phyloP scores from a whole-genome alignment of 768 basidiomycete genomes.

The Tricholoma matsutake region DNA sequence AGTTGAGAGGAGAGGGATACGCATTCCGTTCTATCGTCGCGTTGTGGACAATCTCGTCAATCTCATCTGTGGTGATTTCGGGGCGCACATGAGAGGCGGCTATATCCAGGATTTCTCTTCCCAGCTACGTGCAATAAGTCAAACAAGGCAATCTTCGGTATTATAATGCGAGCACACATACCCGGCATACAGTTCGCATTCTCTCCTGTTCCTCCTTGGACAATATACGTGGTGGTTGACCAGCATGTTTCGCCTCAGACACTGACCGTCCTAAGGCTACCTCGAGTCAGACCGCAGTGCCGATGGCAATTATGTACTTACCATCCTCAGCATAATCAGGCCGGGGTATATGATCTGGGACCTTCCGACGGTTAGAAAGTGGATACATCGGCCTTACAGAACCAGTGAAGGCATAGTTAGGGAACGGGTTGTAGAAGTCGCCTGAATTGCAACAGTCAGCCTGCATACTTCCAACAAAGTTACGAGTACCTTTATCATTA shows the following conservation, averaged over 20 bases:
- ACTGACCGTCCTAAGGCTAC: slow-evolving; percentile 48
- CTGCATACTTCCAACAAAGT: not conserved
- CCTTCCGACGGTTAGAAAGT: slow-evolving; percentile 68
- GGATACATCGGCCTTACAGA: slow-evolving; percentile 81
- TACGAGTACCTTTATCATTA: slow-evolving; percentile 25
- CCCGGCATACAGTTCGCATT: slow-evolving; percentile 84
- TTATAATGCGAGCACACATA: slow-evolving; percentile 36
- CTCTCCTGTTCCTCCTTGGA: slow-evolving; percentile 77
- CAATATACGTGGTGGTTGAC: slow-evolving; percentile 65
- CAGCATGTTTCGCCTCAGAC: slow-evolving; percentile 53
- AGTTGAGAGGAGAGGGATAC: slow-evolving; percentile 94
- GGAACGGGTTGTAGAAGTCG: slow-evolving; percentile 78
- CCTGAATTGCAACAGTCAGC: slow-evolving; percentile 36
- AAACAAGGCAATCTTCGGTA: not conserved
- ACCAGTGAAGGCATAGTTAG: slow-evolving; percentile 76
- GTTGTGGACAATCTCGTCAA: slow-evolving; percentile 92
- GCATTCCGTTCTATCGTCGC: slow-evolving; percentile 86
- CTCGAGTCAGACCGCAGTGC: not conserved
- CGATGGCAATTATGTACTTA: slow-evolving; percentile 21
- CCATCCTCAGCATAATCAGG: slow-evolving; percentile 82
- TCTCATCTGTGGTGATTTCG: slow-evolving; percentile 94
- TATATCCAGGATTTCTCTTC: slow-evolving; percentile 89
- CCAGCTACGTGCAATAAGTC: slow-evolving; percentile 50
- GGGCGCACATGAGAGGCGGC: slow-evolving; percentile 82
- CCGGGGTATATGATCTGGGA: slow-evolving; percentile 80